These are phyloP conservation scores for Phytophthora multivora DNA, from an alignment of 352 stramenopile species.

Conservation along the genomic window DNA sequence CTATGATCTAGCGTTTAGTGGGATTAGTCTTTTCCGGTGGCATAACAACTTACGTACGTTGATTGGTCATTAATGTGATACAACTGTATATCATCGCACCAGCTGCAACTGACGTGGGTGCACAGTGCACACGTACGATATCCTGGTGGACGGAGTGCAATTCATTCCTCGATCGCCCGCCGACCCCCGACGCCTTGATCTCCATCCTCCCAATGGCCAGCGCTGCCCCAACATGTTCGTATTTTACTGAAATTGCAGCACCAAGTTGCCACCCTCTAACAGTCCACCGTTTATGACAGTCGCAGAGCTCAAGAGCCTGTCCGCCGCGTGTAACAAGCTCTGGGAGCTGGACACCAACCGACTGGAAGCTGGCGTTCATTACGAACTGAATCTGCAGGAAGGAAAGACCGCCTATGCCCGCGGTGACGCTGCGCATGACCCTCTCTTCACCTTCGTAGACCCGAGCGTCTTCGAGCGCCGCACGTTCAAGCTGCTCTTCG, in stretches of 20 bases:
- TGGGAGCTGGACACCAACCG: conserved; percentile 91
- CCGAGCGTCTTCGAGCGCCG: conserved; percentile 82
- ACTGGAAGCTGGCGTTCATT: conserved; percentile 90
- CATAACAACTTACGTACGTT: neutral
- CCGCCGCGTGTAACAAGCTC: conserved; percentile 84
- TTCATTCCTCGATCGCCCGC: conserved; percentile 27
- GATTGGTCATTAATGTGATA: conserved; percentile 2
- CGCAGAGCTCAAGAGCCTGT: conserved; percentile 65
- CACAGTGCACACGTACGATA: neutral
- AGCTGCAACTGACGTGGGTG: conserved; percentile 7
- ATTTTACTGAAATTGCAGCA: no score
- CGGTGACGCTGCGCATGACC: conserved; percentile 87
- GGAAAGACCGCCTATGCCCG: conserved; percentile 91
- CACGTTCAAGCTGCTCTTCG: conserved; percentile 92
- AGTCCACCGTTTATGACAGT: conserved; percentile 15
- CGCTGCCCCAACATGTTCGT: conserved; percentile 51
- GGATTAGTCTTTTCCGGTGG: neutral
- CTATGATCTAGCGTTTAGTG: neutral
- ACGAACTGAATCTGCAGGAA: conserved; percentile 93
- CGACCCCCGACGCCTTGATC: neutral
- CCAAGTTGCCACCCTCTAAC: neutral
- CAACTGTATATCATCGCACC: neutral
- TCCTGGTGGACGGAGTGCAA: conserved; percentile 12
- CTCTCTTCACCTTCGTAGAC: conserved; percentile 93
- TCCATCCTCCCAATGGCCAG: conserved; percentile 32